Evolutionary conservation across 768 basidiomycete genomes (phyloP).

Genomic region (Boletus patriciae): DNA sequence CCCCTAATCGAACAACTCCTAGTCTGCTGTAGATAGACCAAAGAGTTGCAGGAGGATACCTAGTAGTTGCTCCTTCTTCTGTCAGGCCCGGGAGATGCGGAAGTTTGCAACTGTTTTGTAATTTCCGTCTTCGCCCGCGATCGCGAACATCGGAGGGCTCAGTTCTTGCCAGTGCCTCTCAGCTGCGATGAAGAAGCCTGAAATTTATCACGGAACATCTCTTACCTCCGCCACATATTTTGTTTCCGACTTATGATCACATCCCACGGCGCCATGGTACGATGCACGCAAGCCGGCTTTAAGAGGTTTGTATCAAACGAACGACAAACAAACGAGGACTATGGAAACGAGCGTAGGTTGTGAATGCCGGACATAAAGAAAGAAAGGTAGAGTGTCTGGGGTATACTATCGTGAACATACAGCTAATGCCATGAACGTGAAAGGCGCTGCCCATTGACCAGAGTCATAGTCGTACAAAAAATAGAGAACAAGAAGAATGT

Average conservation of each 20-base stretch:
- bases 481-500: neutral
- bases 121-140: constrained; percentile 8
- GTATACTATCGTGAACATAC: constrained; percentile 22
- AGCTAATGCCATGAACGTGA: constrained; percentile 15
- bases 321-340: constrained; percentile 14
- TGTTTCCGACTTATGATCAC: neutral
- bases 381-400: constrained; percentile 15
- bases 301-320: constrained; percentile 15
- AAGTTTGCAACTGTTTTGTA: neutral
- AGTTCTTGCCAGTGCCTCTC: neutral
- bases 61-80: too few species aligned
- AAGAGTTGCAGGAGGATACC: too few species aligned
- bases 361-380: constrained; percentile 9
- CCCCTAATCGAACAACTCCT: too few species aligned
- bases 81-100: too few species aligned
- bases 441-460: constrained; percentile 20
- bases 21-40: too few species aligned
- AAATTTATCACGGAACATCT: neutral
- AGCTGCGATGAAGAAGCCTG: neutral
- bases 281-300: constrained; percentile 1
- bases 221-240: neutral
- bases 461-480: constrained; percentile 19
- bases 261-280: neutral
- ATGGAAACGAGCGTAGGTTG: constrained; percentile 24
- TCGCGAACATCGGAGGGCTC: too few species aligned